Conservation (phyloP, 2,329 filamentous ascomycete genomes). For the Ceratocystis eucalypticola region DNA sequence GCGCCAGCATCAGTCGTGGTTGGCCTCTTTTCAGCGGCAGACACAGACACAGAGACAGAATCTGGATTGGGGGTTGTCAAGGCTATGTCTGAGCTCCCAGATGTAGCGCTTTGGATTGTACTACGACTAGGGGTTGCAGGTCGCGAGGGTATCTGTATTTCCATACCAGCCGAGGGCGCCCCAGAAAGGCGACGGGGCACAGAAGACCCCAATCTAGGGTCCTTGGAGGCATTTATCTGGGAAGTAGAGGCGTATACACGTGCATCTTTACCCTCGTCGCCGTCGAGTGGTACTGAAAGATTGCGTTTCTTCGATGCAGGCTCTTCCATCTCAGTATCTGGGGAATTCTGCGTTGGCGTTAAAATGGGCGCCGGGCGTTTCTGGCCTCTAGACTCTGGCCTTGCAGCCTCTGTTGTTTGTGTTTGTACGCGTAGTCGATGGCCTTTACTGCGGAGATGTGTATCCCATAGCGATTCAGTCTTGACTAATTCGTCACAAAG, state of each 20-base stretch:
- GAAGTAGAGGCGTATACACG: background rate
- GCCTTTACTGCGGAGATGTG: slow-evolving; percentile 39
- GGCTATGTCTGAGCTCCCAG: slow-evolving; percentile 18
- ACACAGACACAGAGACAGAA: background rate
- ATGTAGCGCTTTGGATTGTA: slow-evolving; percentile 19
- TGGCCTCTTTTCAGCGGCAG: background rate
- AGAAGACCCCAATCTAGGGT: background rate
- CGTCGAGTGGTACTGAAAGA: background rate
- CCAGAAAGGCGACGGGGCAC: slow-evolving; percentile 34
- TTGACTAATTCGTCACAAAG: slow-evolving; percentile 52
- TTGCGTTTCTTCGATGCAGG: slow-evolving; percentile 3
- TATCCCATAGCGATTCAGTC: slow-evolving; percentile 53
- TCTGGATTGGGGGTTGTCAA: slow-evolving; percentile 16
- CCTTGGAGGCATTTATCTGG: background rate
- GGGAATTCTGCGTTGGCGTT: slow-evolving; percentile 22
- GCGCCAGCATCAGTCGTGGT: slow-evolving; percentile 20
- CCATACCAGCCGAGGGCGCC: slow-evolving; percentile 42
- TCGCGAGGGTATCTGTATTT: slow-evolving; percentile 50
- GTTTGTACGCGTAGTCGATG: slow-evolving; percentile 28
- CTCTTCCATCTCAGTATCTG: background rate
- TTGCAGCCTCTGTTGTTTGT: slow-evolving; percentile 20
- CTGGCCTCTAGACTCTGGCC: slow-evolving; percentile 15
- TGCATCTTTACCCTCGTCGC: background rate
- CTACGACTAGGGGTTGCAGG: slow-evolving; percentile 43
- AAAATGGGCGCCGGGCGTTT: slow-evolving; percentile 24